Conservation (phyloP, 768 basidiomycete genomes). For the Mycena metata region DNA sequence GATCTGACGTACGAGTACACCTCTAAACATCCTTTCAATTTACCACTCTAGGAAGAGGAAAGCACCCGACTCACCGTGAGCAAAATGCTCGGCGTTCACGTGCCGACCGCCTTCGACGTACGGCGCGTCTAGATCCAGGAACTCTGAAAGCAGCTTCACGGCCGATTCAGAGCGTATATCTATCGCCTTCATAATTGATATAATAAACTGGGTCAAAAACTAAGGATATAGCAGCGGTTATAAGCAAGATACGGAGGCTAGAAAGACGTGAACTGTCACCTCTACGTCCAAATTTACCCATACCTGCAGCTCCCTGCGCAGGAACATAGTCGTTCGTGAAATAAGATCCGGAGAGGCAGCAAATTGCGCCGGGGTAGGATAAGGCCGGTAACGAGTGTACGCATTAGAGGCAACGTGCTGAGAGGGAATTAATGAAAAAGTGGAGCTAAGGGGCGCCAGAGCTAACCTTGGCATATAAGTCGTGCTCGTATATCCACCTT, state of each 20-base stretch:
- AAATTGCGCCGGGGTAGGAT: constrained; percentile 89
- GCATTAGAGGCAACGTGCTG: constrained; percentile 94
- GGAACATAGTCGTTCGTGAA: constrained; percentile 81
- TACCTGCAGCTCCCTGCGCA: constrained; percentile 88
- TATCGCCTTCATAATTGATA: constrained; percentile 92
- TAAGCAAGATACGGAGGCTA: constrained; percentile 25
- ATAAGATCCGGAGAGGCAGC: constrained; percentile 80
- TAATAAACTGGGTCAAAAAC: constrained; percentile 91
- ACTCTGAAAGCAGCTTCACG: constrained; percentile 86
- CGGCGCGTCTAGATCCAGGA: constrained; percentile 82
- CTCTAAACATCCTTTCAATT: constrained; percentile 62
- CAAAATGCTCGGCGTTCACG: constrained; percentile 91
- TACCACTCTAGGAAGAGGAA: constrained; percentile 11
- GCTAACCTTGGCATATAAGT: constrained; percentile 88
- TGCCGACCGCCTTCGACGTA: constrained; percentile 69
- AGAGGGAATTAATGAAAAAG: not conserved
- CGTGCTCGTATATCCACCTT: constrained; percentile 84
- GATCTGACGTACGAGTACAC: constrained; percentile 91
- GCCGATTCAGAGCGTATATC: constrained; percentile 94
- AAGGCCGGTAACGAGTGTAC: constrained; percentile 89
- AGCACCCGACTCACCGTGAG: constrained; percentile 75
- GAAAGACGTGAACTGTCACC: constrained; percentile 52
- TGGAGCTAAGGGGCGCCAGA: not conserved
- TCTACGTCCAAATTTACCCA: constrained; percentile 94
- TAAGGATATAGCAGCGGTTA: constrained; percentile 49